phyloP scores from a whole-genome alignment of 495 filamentous ascomycete species.

The Hypoxylon crocopeplum region DNA sequence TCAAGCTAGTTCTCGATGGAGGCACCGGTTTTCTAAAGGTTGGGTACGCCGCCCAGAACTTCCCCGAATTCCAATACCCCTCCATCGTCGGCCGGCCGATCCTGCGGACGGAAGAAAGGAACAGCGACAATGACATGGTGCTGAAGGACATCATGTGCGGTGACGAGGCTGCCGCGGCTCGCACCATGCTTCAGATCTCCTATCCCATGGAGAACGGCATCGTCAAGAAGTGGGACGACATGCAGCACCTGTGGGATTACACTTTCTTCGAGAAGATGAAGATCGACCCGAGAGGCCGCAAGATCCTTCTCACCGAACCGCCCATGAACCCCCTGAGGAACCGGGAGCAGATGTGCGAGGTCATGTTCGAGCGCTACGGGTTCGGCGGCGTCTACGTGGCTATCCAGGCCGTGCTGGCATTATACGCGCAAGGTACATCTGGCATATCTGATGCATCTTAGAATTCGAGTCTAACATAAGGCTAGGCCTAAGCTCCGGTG shows the following conservation, averaged over 20 bases:
- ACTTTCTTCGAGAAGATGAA: slow-evolving; percentile 97
- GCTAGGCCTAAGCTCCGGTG: slow-evolving; percentile 87
- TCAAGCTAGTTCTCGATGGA: slow-evolving; percentile 88
- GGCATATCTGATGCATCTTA: neutral
- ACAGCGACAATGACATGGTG: slow-evolving; percentile 58
- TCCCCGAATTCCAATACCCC: slow-evolving; percentile 97
- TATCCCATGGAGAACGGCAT: slow-evolving; percentile 99
- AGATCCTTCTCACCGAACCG: slow-evolving; percentile 97
- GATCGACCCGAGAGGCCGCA: slow-evolving; percentile 87
- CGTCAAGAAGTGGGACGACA: slow-evolving; percentile 99
- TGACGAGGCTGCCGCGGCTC: slow-evolving; percentile 93
- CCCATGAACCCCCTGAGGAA: slow-evolving; percentile 98
- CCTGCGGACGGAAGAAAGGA: slow-evolving; percentile 88
- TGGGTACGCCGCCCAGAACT: slow-evolving; percentile 98
- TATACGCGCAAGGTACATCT: slow-evolving; percentile 89
- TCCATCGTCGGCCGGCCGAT: slow-evolving; percentile 98
- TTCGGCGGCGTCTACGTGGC: slow-evolving; percentile 98
- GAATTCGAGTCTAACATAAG: slow-evolving; percentile 24
- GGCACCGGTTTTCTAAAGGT: slow-evolving; percentile 99
- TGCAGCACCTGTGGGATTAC: slow-evolving; percentile 99
- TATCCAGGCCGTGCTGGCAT: slow-evolving; percentile 95
- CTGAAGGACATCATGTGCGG: slow-evolving; percentile 99
- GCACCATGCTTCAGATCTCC: slow-evolving; percentile 95
- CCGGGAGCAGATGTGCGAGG: slow-evolving; percentile 94
- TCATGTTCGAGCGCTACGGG: slow-evolving; percentile 97